phyloP scores from a whole-genome alignment of 805 yeast genomes.

The Lipomyces oligophaga region DNA sequence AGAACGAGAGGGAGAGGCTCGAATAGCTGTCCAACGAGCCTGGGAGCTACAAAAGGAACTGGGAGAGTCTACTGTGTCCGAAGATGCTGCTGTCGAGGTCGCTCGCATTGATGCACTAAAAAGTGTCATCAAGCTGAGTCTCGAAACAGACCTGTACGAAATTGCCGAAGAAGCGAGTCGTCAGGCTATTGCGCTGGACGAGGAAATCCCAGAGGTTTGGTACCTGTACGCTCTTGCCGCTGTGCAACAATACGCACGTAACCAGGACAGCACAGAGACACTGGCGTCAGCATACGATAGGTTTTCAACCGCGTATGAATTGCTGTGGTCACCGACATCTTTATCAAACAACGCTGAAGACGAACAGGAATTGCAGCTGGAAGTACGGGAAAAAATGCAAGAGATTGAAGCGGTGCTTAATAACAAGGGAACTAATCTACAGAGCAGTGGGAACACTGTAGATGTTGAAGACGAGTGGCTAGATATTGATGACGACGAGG shows the following conservation, averaged over 20 bases:
- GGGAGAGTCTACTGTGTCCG: slow-evolving; percentile 28
- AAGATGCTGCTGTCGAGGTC: slow-evolving; percentile 34
- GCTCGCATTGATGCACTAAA: slow-evolving; percentile 67
- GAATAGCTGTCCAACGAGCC: slow-evolving; percentile 57
- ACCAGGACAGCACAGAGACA: background rate
- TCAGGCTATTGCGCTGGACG: slow-evolving; percentile 72
- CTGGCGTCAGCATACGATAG: slow-evolving; percentile 9
- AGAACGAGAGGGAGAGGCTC: slow-evolving; percentile 69
- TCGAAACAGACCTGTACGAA: slow-evolving; percentile 73
- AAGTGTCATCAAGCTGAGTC: slow-evolving; percentile 66
- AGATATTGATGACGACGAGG: slow-evolving; percentile 22
- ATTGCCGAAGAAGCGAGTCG: slow-evolving; percentile 61
- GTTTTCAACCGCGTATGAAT: slow-evolving; percentile 12
- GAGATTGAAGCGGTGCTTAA: slow-evolving; percentile 11
- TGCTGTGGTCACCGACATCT: too few species aligned
- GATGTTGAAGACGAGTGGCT: slow-evolving; percentile 24
- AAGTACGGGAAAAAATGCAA: slow-evolving; percentile 3
- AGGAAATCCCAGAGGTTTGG: slow-evolving; percentile 72
- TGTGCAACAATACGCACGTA: slow-evolving; percentile 7
- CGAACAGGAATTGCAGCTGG: slow-evolving; percentile 13
- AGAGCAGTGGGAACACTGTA: background rate
- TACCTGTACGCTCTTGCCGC: slow-evolving; percentile 76
- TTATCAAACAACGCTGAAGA: slow-evolving; percentile 10
- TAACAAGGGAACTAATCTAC: background rate
- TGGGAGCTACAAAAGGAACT: slow-evolving; percentile 68